Evolutionary conservation across 305 asterid genomes (phyloP).

Genomic region (Solanum chacoense): DNA sequence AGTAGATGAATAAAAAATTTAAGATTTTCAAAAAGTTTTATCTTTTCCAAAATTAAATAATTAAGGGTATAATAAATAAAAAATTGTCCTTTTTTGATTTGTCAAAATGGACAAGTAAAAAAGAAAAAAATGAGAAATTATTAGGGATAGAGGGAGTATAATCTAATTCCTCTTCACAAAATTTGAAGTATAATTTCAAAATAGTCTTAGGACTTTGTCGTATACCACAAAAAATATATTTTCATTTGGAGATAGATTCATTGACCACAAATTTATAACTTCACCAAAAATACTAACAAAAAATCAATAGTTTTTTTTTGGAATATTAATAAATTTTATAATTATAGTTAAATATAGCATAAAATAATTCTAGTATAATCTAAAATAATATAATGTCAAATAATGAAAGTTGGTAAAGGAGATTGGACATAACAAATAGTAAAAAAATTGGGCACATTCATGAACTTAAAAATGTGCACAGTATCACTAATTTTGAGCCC

Average conservation of each 20-base stretch:
- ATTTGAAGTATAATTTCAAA: not conserved
- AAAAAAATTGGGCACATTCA: not conserved
- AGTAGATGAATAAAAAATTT: no score
- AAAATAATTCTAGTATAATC: not conserved
- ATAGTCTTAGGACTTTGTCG: not conserved
- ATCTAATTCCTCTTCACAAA: not conserved
- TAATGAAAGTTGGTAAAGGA: not conserved
- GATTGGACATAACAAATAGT: not conserved
- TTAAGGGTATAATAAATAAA: not conserved
- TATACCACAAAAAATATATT: not conserved
- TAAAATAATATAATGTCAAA: not conserved
- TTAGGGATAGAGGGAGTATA: not conserved
- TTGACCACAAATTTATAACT: not conserved
- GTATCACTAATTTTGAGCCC: not conserved
- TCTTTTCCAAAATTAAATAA: no score
- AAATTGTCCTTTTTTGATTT: no score
- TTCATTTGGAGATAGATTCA: not conserved
- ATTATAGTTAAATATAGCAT: not conserved
- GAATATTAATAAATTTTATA: not conserved
- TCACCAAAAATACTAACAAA: not conserved
- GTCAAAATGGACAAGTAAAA: not conserved
- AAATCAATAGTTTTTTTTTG: not conserved
- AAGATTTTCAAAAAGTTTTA: not conserved
- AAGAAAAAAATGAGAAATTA: no score
- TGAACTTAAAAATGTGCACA: not conserved